A percentile compares a stretch with the other conserved stretches of the same genome.
phyloP scores from a whole-genome alignment of 768 basidiomycete genomes.

The Mycena rebaudengoi region DNA sequence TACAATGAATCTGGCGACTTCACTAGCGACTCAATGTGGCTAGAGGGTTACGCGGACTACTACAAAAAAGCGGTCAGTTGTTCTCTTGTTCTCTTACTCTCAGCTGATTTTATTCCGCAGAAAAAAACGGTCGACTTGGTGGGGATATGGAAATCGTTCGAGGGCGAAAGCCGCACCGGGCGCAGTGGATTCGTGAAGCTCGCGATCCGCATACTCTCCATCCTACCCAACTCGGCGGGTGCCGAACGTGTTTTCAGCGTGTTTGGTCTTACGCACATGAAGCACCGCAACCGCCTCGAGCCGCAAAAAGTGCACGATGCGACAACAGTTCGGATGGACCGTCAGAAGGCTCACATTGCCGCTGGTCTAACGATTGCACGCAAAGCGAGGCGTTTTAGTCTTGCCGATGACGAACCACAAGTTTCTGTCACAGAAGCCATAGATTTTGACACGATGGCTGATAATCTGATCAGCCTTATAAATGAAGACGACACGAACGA shows the following conservation, averaged over 20 bases:
- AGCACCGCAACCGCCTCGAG: slow-evolving; percentile 27
- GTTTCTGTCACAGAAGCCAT: neutral
- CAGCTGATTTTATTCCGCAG: neutral
- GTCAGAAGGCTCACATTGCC: neutral
- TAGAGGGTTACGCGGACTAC: neutral
- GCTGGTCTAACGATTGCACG: neutral
- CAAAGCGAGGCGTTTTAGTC: slow-evolving; percentile 24
- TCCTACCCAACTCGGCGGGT: slow-evolving; percentile 29
- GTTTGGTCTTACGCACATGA: slow-evolving; percentile 32
- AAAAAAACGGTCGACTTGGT: neutral
- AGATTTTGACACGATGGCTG: neutral
- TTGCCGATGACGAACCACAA: slow-evolving; percentile 15
- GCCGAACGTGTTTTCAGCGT: slow-evolving; percentile 32
- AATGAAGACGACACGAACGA: neutral
- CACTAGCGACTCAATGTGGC: neutral
- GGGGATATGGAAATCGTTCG: neutral
- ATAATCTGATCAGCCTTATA: neutral
- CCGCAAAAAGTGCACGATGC: slow-evolving; percentile 19
- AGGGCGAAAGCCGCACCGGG: neutral
- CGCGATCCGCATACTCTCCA: too few relatives aligned
- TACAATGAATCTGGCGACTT: neutral
- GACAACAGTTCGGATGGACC: slow-evolving; percentile 13
- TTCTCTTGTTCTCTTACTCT: neutral
- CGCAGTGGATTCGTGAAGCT: neutral
- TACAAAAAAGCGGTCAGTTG: neutral